Conservation (phyloP, 306 rosid genomes). For the Geum urbanum region DNA sequence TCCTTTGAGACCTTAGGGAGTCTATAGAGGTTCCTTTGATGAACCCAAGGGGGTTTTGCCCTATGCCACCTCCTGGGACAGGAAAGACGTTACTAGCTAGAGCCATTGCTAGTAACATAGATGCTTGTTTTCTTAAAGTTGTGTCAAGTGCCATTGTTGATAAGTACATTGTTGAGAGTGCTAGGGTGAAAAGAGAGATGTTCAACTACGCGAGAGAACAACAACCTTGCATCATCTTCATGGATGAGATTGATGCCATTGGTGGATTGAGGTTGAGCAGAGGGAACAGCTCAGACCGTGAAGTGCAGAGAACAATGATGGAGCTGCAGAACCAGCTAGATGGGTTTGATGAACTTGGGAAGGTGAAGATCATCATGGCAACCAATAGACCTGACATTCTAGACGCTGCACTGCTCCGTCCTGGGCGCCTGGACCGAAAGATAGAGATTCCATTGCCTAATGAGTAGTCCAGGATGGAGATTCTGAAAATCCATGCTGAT, state of each 20-base stretch:
- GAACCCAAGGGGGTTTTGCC: constrained; percentile 99
- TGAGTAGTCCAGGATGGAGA: constrained; percentile 92
- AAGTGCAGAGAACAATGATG: constrained; percentile 93
- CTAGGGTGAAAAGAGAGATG: constrained; percentile 80
- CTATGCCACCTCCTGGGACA: constrained; percentile 93
- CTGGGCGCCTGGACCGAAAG: constrained; percentile 89
- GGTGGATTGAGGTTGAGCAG: constrained; percentile 98
- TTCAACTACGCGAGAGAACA: constrained; percentile 96
- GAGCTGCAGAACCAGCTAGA: constrained; percentile 96
- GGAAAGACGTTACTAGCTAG: constrained; percentile 85
- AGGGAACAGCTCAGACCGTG: constrained; percentile 98
- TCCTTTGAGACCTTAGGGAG: constrained; percentile 87
- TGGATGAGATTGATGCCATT: constrained; percentile 99
- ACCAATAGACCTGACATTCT: constrained; percentile 92
- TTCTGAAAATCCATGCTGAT: constrained; percentile 96
- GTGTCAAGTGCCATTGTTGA: constrained; percentile 94
- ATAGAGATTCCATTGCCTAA: constrained; percentile 96
- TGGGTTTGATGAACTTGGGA: constrained; percentile 95
- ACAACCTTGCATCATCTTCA: constrained; percentile 98
- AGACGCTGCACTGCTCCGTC: constrained; percentile 96
- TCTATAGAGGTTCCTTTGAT: constrained; percentile 84
- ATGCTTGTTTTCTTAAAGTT: constrained; percentile 89
- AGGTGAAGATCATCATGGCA: constrained; percentile 99
- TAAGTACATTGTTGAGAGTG: constrained; percentile 84
- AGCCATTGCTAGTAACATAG: constrained; percentile 89